phyloP scores from a whole-genome alignment of 306 rosid genomes.

The Malus sieversii region DNA sequence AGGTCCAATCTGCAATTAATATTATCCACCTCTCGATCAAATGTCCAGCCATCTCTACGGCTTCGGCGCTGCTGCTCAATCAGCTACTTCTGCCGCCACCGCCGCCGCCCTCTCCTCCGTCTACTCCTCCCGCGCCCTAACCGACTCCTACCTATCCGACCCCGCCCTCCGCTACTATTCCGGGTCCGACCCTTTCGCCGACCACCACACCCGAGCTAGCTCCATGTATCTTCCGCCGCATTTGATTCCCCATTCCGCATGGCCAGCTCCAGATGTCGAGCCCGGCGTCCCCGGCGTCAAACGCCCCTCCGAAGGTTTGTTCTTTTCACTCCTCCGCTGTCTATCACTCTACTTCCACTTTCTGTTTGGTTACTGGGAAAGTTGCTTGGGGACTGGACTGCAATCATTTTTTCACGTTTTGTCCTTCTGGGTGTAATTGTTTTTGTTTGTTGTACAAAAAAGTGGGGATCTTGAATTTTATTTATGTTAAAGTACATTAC shows the following conservation, averaged over 20 bases:
- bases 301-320: constrained; percentile 80
- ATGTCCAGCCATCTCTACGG: constrained; percentile 39
- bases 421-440: background rate
- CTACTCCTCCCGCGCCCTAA: constrained; percentile 6
- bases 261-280: constrained; percentile 46
- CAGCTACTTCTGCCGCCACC: constrained; percentile 21
- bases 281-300: constrained; percentile 34
- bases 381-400: background rate
- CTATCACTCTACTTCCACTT: background rate
- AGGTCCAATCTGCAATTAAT: background rate
- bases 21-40: background rate
- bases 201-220: background rate
- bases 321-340: background rate
- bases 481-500: background rate
- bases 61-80: constrained; percentile 23
- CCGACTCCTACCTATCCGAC: constrained; percentile 22
- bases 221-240: constrained; percentile 28
- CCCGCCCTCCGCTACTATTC: constrained; percentile 12
- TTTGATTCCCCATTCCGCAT: constrained; percentile 41
- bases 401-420: background rate
- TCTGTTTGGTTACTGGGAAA: background rate
- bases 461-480: background rate
- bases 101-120: background rate
- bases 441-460: background rate
- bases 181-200: constrained; percentile 12